Percentiles rank a stretch among this genome's conserved stretches.
phyloP scores from a whole-genome alignment of 768 basidiomycete species.

The Pulveroboletus sp. region DNA sequence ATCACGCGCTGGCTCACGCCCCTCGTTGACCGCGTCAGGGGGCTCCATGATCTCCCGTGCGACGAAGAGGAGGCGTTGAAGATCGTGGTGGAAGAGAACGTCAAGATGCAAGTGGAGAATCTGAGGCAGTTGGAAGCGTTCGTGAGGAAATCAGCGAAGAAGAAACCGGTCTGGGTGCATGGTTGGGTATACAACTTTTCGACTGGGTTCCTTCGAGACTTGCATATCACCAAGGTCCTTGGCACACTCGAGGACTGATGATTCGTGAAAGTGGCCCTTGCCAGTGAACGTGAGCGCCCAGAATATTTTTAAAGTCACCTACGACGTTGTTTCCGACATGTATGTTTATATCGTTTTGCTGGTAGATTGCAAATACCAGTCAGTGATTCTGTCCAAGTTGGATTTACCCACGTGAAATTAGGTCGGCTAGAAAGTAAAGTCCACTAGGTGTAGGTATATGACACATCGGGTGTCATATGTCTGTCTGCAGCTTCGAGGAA shows the following conservation, averaged over 20 bases:
- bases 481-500: too few relatives aligned
- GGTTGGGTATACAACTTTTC: constrained; percentile 71
- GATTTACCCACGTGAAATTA: too few relatives aligned
- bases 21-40: constrained; percentile 49
- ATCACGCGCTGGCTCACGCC: constrained; percentile 71
- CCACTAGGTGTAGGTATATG: too few relatives aligned
- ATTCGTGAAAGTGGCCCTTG: background rate
- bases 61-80: constrained; percentile 29
- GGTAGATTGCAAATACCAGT: too few relatives aligned
- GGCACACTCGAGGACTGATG: background rate
- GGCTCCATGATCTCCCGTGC: constrained; percentile 35
- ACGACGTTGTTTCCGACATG: too few relatives aligned
- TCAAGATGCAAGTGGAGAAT: constrained; percentile 49
- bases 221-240: constrained; percentile 45
- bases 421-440: too few relatives aligned
- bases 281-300: background rate
- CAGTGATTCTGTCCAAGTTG: too few relatives aligned
- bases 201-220: constrained; percentile 54
- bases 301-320: too few relatives aligned
- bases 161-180: constrained; percentile 54
- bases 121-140: constrained; percentile 40
- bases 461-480: too few relatives aligned
- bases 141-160: constrained; percentile 33
- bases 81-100: constrained; percentile 52
- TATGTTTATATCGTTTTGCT: too few relatives aligned